These are phyloP conservation scores for Termitomyces sp. DNA, from an alignment of 1,284 basidiomycete species.

Conservation along the genomic window DNA sequence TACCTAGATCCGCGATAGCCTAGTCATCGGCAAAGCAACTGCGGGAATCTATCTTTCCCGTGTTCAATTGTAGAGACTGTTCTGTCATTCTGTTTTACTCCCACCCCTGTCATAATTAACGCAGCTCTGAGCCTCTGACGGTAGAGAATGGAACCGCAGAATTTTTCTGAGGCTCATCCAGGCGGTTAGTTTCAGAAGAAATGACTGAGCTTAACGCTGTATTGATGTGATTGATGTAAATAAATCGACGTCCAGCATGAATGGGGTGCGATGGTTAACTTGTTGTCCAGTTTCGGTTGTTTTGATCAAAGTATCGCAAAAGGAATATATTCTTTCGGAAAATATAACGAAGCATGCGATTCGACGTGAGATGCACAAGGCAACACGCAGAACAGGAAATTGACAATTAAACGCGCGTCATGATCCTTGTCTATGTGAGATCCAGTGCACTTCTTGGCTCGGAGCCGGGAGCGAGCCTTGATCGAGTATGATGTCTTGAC, in stretches of 20 bases:
- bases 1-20: too few relatives aligned
- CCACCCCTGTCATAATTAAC: too few relatives aligned
- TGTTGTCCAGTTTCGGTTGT: background rate
- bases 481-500: background rate
- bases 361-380: background rate
- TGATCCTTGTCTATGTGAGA: background rate
- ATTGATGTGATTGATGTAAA: background rate
- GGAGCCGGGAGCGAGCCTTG: background rate
- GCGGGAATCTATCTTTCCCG: too few relatives aligned
- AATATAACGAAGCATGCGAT: background rate
- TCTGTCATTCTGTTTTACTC: too few relatives aligned
- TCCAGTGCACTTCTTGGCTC: background rate
- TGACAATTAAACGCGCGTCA: background rate
- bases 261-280: background rate
- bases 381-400: background rate
- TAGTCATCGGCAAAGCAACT: too few relatives aligned
- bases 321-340: background rate
- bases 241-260: background rate
- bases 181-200: background rate
- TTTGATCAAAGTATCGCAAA: background rate
- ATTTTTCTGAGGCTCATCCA: background rate
- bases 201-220: background rate
- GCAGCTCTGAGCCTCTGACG: background rate
- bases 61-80: too few relatives aligned
- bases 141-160: background rate